Evolutionary conservation across 1,284 basidiomycete genomes (phyloP).

Genomic region (Tilletia caries): DNA sequence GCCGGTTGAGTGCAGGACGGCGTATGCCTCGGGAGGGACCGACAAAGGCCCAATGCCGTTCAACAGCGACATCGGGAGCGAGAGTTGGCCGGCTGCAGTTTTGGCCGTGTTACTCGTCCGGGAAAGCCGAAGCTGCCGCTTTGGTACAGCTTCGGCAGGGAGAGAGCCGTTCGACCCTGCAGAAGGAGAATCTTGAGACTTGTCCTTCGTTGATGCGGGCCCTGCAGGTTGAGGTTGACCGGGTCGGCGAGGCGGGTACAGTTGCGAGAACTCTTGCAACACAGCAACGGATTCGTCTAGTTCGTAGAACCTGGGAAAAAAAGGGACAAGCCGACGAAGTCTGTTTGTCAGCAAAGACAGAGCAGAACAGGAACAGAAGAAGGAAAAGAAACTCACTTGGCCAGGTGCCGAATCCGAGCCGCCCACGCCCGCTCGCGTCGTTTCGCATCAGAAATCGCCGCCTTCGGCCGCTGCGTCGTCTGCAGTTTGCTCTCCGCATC

Average conservation of each 20-base stretch:
- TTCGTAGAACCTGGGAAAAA: background rate
- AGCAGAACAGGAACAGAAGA: background rate
- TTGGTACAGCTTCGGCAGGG: too few relatives aligned
- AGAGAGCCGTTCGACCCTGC: too few relatives aligned
- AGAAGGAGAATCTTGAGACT: too few relatives aligned
- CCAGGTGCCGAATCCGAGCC: background rate
- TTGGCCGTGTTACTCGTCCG: too few relatives aligned
- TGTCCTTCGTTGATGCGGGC: background rate
- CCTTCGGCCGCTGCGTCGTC: background rate
- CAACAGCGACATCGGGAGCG: background rate
- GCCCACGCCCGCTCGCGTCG: conserved; percentile 9
- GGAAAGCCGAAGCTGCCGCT: too few relatives aligned
- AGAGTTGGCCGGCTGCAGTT: background rate
- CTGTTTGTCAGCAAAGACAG: background rate
- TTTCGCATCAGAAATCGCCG: conserved; percentile 12
- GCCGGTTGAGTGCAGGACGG: background rate
- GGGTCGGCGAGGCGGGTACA: conserved; percentile 22
- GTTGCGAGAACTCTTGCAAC: conserved; percentile 12
- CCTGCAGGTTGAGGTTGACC: background rate
- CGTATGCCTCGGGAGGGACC: conserved; percentile 9
- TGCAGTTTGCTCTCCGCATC: background rate
- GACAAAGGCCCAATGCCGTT: background rate
- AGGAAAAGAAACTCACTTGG: background rate
- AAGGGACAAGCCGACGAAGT: background rate
- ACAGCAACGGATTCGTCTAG: conserved; percentile 17